Percentiles rank a stretch among this genome's conserved stretches.
Evolutionary conservation across 345 rosid species (phyloP).

Genomic region (Hibiscus syriacus): DNA sequence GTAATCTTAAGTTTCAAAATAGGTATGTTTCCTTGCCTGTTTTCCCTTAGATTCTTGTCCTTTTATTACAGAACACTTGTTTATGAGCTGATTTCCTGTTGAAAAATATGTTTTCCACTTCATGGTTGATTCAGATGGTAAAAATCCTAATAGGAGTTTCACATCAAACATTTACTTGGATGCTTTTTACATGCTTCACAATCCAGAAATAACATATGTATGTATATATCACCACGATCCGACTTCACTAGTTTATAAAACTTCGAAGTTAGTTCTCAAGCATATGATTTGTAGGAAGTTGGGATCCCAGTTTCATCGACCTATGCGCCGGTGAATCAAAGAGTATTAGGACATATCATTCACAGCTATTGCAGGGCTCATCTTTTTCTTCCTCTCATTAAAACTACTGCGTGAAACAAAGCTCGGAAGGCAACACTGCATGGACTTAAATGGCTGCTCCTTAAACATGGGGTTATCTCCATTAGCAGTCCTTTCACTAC

Average conservation of each 20-base stretch:
- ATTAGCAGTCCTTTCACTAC: slow-evolving; percentile 42
- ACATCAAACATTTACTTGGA: slow-evolving; percentile 6
- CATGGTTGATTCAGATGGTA: not conserved
- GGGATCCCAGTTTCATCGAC: slow-evolving; percentile 1
- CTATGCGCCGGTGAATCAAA: not conserved
- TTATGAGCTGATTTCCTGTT: not conserved
- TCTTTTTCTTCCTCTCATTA: slow-evolving; percentile 70
- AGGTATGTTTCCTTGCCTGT: too few relatives aligned
- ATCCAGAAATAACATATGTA: not conserved
- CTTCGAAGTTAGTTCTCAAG: not conserved
- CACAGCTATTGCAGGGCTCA: slow-evolving; percentile 34
- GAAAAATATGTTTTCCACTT: not conserved
- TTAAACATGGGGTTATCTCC: slow-evolving; percentile 28
- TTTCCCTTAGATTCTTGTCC: not conserved
- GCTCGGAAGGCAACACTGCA: slow-evolving; percentile 71
- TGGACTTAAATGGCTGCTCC: slow-evolving; percentile 38
- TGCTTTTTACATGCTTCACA: slow-evolving; percentile 11
- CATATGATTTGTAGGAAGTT: not conserved
- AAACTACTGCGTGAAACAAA: slow-evolving; percentile 48
- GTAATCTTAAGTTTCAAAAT: too few relatives aligned
- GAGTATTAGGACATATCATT: slow-evolving; percentile 21
- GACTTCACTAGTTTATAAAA: not conserved
- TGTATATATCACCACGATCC: not conserved
- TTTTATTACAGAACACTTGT: slow-evolving; percentile 14
- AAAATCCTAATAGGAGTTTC: not conserved